phyloP scores from a whole-genome alignment of 1,284 basidiomycete genomes.

The Trametes sp. region DNA sequence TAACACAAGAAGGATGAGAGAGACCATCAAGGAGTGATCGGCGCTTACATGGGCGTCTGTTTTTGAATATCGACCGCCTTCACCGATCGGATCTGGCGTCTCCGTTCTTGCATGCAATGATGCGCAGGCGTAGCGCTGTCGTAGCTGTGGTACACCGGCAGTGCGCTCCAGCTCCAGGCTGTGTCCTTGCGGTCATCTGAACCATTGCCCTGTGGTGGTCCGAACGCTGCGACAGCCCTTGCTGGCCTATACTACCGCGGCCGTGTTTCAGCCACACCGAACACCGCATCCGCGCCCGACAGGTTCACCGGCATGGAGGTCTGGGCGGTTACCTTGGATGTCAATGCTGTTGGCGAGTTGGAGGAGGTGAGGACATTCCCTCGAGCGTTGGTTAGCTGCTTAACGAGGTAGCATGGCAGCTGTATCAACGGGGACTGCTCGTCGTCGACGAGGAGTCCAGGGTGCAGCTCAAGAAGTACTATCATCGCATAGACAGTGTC shows the following conservation, averaged over 20 bases:
- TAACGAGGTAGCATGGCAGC: too few relatives aligned
- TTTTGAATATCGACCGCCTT: neutral
- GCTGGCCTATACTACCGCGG: neutral
- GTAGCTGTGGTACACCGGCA: neutral
- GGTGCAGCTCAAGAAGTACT: conserved; percentile 66
- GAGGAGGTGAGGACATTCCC: conserved; percentile 59
- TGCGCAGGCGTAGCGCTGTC: too few relatives aligned
- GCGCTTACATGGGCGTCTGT: neutral
- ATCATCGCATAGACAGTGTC: conserved; percentile 75
- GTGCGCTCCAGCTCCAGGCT: neutral
- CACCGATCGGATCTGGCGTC: conserved; percentile 8
- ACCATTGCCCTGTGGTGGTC: too few relatives aligned
- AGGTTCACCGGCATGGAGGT: conserved; percentile 54
- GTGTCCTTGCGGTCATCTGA: neutral
- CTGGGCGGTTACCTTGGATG: conserved; percentile 53
- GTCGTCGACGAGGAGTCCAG: conserved; percentile 63
- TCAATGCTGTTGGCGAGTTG: conserved; percentile 28
- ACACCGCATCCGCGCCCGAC: neutral
- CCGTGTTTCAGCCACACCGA: neutral
- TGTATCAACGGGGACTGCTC: conserved; percentile 62
- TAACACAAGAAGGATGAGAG: conserved; percentile 2
- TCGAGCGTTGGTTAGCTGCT: too few relatives aligned
- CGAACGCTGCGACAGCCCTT: too few relatives aligned
- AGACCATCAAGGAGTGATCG: neutral
- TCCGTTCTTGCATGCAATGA: conserved; percentile 2